Conservation (phyloP, 495 filamentous ascomycete species). For the Penicillium cinerascens region DNA sequence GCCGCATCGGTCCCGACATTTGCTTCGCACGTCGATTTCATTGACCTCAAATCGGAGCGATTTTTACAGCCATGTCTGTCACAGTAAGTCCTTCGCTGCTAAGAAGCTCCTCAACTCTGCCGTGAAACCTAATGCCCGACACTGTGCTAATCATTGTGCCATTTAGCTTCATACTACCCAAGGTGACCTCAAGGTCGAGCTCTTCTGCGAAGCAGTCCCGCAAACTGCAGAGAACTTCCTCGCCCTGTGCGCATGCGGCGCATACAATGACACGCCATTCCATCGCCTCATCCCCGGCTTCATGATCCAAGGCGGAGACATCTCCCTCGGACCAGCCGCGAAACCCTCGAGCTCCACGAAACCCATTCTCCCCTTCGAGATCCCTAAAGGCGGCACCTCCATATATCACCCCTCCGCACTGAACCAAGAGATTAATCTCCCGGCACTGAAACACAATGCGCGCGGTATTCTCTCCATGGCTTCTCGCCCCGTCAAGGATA, state of each 20-base stretch:
- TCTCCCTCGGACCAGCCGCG: conserved; percentile 56
- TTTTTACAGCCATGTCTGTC: conserved; percentile 28
- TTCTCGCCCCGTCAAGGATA: conserved; percentile 67
- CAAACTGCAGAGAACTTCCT: conserved; percentile 96
- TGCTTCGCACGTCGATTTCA: neutral
- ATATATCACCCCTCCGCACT: conserved; percentile 76
- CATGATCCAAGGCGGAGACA: conserved; percentile 89
- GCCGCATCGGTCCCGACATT: conserved; percentile 2
- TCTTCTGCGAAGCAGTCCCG: conserved; percentile 93
- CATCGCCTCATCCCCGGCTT: conserved; percentile 87
- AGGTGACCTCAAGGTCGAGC: conserved; percentile 90
- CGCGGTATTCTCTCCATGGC: conserved; percentile 91
- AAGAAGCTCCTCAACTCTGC: neutral
- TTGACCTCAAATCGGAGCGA: neutral
- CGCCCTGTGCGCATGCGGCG: conserved; percentile 83
- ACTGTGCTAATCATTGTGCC: conserved; percentile 23
- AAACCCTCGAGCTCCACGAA: conserved; percentile 33
- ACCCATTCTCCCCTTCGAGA: conserved; percentile 42
- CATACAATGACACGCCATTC: conserved; percentile 86
- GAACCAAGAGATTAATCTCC: conserved; percentile 84
- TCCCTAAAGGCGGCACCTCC: conserved; percentile 76
- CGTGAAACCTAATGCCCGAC: neutral
- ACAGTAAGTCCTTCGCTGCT: conserved; percentile 20
- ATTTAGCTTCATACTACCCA: conserved; percentile 81
- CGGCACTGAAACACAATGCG: conserved; percentile 77